These are phyloP conservation scores for Sporothrix globosa DNA, from an alignment of 2,329 filamentous ascomycete genomes.

Conservation along the genomic window DNA sequence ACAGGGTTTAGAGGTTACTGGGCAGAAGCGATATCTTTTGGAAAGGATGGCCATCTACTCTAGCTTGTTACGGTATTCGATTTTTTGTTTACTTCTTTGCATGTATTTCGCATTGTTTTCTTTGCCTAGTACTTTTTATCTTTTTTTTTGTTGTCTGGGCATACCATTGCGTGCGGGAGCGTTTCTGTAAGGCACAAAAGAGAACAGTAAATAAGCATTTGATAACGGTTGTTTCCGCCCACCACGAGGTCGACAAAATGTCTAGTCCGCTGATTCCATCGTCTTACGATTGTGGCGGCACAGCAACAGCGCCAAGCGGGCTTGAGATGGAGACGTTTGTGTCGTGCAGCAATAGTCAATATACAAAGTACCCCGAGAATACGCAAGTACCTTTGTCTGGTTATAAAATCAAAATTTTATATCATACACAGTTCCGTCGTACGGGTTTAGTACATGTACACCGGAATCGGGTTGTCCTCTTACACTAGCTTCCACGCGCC, in stretches of 20 bases:
- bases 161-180: conserved; percentile 10
- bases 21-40: conserved; percentile 20
- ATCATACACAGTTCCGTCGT: not conserved
- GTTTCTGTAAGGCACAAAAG: not conserved
- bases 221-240: not conserved
- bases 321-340: conserved; percentile 1
- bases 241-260: not conserved
- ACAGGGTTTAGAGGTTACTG: conserved; percentile 12
- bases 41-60: conserved; percentile 11
- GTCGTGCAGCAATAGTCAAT: not conserved
- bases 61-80: not conserved
- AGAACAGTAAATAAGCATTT: not conserved
- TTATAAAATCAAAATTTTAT: not conserved
- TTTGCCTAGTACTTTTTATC: not conserved
- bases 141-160: not conserved
- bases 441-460: not conserved
- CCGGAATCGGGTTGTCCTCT: no score
- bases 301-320: conserved; percentile 16
- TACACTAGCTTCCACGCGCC: conserved; percentile 69
- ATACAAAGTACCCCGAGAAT: no score
- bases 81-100: not conserved
- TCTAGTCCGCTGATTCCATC: not conserved
- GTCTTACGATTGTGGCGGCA: conserved; percentile 22
- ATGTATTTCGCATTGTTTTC: not conserved
- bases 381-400: no score